Conservation (phyloP, 768 basidiomycete genomes). For the Hygrocybe coccinea region DNA sequence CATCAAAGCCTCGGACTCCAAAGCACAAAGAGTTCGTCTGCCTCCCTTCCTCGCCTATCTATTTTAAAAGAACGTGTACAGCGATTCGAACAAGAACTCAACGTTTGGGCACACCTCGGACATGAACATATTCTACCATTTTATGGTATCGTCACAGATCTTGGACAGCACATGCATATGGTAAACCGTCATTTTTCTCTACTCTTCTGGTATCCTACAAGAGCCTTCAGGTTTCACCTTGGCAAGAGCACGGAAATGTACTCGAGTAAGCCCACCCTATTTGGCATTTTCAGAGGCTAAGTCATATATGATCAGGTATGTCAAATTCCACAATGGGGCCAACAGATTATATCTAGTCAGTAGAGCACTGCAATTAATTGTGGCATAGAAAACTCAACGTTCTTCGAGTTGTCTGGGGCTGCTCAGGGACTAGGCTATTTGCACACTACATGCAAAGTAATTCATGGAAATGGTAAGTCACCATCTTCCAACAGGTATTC, state of each 20-base stretch:
- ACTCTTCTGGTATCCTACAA: background rate
- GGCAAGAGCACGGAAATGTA: conserved; percentile 57
- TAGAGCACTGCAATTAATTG: background rate
- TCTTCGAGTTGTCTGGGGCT: conserved; percentile 45
- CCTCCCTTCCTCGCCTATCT: background rate
- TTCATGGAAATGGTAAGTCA: conserved; percentile 58
- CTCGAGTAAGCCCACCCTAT: conserved; percentile 36
- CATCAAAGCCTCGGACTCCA: conserved; percentile 40
- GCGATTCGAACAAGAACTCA: conserved; percentile 56
- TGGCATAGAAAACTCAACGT: background rate
- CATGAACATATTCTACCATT: conserved; percentile 52
- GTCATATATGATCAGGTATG: conserved; percentile 34
- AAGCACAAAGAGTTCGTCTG: conserved; percentile 38
- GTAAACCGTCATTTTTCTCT: conserved; percentile 21
- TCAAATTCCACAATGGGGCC: conserved; percentile 29
- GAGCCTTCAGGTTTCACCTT: conserved; percentile 49
- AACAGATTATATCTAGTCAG: conserved; percentile 44
- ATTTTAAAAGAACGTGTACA: conserved; percentile 17
- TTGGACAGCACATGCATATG: conserved; percentile 48
- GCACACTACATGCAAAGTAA: conserved; percentile 41
- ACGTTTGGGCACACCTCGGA: conserved; percentile 48
- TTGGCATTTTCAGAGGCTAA: conserved; percentile 1
- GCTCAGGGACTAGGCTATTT: conserved; percentile 55
- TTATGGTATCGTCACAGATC: conserved; percentile 52
- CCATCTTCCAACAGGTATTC: conserved; percentile 5